A percentile compares a stretch with the other conserved stretches of the same genome.
Evolutionary conservation across 2,329 filamentous ascomycete genomes (phyloP).

Genomic region (Pseudogymnoascus sp.): DNA sequence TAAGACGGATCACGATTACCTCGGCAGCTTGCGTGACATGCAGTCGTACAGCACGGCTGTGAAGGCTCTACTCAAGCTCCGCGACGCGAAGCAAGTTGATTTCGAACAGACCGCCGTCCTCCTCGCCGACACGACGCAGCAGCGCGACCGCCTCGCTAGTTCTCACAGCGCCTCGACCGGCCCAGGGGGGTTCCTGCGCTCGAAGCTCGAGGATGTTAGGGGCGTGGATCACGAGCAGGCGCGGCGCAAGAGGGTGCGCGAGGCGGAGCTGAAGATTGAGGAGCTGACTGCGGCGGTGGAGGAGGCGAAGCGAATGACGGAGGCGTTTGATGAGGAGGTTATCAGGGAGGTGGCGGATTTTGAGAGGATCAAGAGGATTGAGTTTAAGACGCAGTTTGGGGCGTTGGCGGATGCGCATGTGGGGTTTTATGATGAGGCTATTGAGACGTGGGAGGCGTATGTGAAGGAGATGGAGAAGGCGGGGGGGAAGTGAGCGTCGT

Average conservation of each 20-base stretch:
- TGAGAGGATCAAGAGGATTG: conserved; percentile 88
- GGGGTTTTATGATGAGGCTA: conserved; percentile 72
- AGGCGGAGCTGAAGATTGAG: conserved; percentile 86
- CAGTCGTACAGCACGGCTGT: conserved; percentile 84
- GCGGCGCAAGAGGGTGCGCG: conserved; percentile 76
- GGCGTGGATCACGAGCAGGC: conserved; percentile 94
- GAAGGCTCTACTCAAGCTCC: conserved; percentile 79
- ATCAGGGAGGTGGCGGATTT: conserved; percentile 89
- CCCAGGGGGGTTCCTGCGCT: conserved; percentile 77
- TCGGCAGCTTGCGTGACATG: conserved; percentile 90
- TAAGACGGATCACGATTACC: conserved; percentile 89
- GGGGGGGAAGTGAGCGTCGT: conserved; percentile 25
- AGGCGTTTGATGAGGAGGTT: conserved; percentile 94
- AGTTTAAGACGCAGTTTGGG: conserved; percentile 83
- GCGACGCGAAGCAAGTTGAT: conserved; percentile 96
- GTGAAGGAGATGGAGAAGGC: conserved; percentile 79
- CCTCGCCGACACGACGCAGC: conserved; percentile 78
- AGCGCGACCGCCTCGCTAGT: conserved; percentile 62
- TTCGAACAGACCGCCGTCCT: conserved; percentile 95
- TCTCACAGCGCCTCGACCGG: conserved; percentile 58
- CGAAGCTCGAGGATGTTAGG: conserved; percentile 92
- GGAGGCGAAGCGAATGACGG: conserved; percentile 72
- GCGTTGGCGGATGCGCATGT: conserved; percentile 78
- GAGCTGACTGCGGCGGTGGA: conserved; percentile 86
- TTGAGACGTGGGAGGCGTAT: conserved; percentile 82